Evolutionary conservation across 495 filamentous ascomycete species (phyloP).

Genomic region (Neurospora sp.): DNA sequence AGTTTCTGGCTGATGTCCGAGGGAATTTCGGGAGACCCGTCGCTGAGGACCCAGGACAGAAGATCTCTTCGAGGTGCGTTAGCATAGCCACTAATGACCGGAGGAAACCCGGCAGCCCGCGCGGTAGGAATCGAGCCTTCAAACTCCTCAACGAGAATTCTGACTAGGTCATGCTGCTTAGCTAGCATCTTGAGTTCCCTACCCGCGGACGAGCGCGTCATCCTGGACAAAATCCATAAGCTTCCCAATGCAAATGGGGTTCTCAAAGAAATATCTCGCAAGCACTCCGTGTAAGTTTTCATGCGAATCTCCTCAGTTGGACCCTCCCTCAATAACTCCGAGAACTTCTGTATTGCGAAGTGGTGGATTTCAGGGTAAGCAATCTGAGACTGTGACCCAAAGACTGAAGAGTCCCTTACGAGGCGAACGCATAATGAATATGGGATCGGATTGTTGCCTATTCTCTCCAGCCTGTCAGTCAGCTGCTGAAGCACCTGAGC

Average conservation of each 20-base stretch:
- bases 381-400: slow-evolving; percentile 28
- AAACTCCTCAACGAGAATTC: slow-evolving; percentile 39
- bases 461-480: slow-evolving; percentile 10
- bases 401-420: slow-evolving; percentile 51
- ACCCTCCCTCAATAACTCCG: slow-evolving; percentile 32
- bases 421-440: slow-evolving; percentile 54
- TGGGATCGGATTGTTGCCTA: slow-evolving; percentile 18
- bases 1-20: slow-evolving; percentile 49
- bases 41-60: slow-evolving; percentile 44
- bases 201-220: slow-evolving; percentile 33
- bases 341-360: slow-evolving; percentile 49
- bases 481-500: slow-evolving; percentile 27
- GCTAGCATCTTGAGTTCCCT: slow-evolving; percentile 29
- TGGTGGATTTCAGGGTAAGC: slow-evolving; percentile 39
- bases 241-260: slow-evolving; percentile 48
- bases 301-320: slow-evolving; percentile 25
- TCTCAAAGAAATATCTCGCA: slow-evolving; percentile 35
- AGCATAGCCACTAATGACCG: slow-evolving; percentile 28
- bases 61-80: slow-evolving; percentile 48
- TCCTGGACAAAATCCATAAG: slow-evolving; percentile 54
- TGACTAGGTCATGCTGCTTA: slow-evolving; percentile 33
- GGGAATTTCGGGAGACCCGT: slow-evolving; percentile 49
- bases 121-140: slow-evolving; percentile 28
- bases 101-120: slow-evolving; percentile 21
- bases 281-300: slow-evolving; percentile 30